Conservation (phyloP, 495 filamentous ascomycete genomes). For the Aspergillus biplanus region DNA sequence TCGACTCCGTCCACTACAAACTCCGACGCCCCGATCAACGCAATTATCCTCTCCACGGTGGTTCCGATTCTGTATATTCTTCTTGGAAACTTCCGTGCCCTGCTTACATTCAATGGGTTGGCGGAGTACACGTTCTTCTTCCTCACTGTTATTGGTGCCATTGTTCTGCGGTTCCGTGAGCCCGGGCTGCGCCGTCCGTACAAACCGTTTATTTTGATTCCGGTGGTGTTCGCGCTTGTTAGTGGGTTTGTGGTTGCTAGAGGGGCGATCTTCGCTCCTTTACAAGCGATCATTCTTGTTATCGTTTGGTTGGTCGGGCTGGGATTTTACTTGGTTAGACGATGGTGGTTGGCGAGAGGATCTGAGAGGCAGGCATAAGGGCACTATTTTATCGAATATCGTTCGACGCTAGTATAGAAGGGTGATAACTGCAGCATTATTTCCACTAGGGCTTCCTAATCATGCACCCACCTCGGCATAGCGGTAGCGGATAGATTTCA, state of each 20-base stretch:
- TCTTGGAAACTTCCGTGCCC: conserved; percentile 27
- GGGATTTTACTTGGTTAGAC: conserved; percentile 12
- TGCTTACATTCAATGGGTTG: conserved; percentile 28
- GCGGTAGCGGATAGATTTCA: no score
- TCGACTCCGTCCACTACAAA: neutral
- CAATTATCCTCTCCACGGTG: conserved; percentile 24
- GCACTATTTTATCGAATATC: no score
- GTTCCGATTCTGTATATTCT: conserved; percentile 22
- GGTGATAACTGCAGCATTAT: no score
- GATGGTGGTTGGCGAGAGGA: conserved; percentile 4
- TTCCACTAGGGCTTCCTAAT: no score
- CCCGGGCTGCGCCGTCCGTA: conserved; percentile 22
- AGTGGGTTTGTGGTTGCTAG: conserved; percentile 26
- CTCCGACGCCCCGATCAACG: conserved; percentile 28
- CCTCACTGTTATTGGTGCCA: conserved; percentile 23
- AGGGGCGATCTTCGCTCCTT: conserved; percentile 23
- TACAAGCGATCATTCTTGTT: conserved; percentile 21
- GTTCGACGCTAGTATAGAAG: no score
- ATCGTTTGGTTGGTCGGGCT: conserved; percentile 22
- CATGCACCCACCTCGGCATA: no score
- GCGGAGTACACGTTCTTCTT: conserved; percentile 29
- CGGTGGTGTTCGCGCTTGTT: conserved; percentile 20
- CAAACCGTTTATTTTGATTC: conserved; percentile 23
- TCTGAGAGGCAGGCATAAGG: neutral
- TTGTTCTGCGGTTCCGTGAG: conserved; percentile 24